Percentiles rank a stretch among this genome's conserved stretches.
phyloP scores from a whole-genome alignment of 768 basidiomycete species.

The Kwoniella europaea region DNA sequence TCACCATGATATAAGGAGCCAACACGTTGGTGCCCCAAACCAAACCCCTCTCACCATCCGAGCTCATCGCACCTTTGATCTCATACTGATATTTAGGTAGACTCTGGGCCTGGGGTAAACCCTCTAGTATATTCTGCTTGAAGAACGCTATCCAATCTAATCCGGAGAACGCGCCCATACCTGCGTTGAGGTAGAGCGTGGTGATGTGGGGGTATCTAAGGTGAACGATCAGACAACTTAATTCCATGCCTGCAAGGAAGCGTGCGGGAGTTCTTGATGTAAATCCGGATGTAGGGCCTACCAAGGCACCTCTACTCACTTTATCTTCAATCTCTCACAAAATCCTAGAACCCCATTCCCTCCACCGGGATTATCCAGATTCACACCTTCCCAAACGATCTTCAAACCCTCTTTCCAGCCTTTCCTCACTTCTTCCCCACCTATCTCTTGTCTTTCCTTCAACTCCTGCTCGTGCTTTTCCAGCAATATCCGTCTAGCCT shows the following conservation, averaged over 20 bases:
- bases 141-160: slow-evolving; percentile 41
- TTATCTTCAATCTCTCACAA: slow-evolving; percentile 40
- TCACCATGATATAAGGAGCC: slow-evolving; percentile 52
- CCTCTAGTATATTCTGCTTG: slow-evolving; percentile 40
- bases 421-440: slow-evolving; percentile 28
- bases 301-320: slow-evolving; percentile 35
- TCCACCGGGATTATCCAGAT: slow-evolving; percentile 45
- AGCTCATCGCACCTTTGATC: slow-evolving; percentile 46
- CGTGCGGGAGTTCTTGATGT: too few relatives aligned
- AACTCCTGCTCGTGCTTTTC: slow-evolving; percentile 39
- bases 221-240: not conserved
- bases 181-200: slow-evolving; percentile 57
- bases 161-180: slow-evolving; percentile 48
- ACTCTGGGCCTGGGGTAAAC: slow-evolving; percentile 38
- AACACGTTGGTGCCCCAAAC: slow-evolving; percentile 55
- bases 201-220: slow-evolving; percentile 57
- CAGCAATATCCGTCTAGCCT: slow-evolving; percentile 41
- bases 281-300: too few relatives aligned
- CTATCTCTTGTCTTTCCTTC: slow-evolving; percentile 30
- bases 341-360: slow-evolving; percentile 52
- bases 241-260: too few relatives aligned
- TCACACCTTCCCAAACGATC: slow-evolving; percentile 53
- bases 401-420: slow-evolving; percentile 52
- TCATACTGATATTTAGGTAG: slow-evolving; percentile 51
- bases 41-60: slow-evolving; percentile 53